phyloP scores from a whole-genome alignment of 108 stramenopile species.

The Nannochloropsis granulata region DNA sequence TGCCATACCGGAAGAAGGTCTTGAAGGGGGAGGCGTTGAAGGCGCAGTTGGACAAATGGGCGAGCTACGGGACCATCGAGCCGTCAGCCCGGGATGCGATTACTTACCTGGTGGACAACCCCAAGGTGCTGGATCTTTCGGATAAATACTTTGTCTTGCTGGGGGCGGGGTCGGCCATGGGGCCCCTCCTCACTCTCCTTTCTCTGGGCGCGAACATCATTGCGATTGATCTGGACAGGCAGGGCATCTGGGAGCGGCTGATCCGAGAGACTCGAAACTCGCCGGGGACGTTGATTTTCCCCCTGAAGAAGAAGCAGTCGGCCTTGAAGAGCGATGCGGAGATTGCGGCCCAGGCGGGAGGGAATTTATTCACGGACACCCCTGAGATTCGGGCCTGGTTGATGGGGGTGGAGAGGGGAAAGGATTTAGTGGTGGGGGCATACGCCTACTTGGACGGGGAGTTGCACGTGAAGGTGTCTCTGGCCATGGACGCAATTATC shows the following conservation, averaged over 20 bases:
- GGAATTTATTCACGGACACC: conserved; percentile 82
- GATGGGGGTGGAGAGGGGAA: conserved; percentile 50
- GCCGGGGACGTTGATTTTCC: conserved; percentile 79
- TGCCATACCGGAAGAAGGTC: conserved; percentile 75
- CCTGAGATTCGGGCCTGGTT: conserved; percentile 88
- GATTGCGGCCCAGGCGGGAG: conserved; percentile 47
- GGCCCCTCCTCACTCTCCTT: conserved; percentile 77
- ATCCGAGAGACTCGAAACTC: conserved; percentile 59
- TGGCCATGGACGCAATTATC: conserved; percentile 72
- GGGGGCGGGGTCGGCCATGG: conserved; percentile 96
- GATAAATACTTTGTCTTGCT: conserved; percentile 83
- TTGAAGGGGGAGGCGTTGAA: conserved; percentile 60
- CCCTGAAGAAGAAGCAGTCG: conserved; percentile 51
- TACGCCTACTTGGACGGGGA: conserved; percentile 93
- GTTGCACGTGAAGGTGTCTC: conserved; percentile 81
- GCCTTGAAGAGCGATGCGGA: conserved; percentile 31
- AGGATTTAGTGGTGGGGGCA: conserved; percentile 40
- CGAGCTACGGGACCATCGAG: conserved; percentile 84
- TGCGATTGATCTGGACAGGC: conserved; percentile 80
- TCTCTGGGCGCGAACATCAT: conserved; percentile 85
- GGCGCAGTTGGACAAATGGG: conserved; percentile 73
- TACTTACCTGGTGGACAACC: conserved; percentile 57
- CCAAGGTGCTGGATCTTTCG: conserved; percentile 50
- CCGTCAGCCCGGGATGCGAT: conserved; percentile 81
- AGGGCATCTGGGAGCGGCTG: conserved; percentile 71